Conservation (phyloP, 208 protist species). For the Leishmania arabica region DNA sequence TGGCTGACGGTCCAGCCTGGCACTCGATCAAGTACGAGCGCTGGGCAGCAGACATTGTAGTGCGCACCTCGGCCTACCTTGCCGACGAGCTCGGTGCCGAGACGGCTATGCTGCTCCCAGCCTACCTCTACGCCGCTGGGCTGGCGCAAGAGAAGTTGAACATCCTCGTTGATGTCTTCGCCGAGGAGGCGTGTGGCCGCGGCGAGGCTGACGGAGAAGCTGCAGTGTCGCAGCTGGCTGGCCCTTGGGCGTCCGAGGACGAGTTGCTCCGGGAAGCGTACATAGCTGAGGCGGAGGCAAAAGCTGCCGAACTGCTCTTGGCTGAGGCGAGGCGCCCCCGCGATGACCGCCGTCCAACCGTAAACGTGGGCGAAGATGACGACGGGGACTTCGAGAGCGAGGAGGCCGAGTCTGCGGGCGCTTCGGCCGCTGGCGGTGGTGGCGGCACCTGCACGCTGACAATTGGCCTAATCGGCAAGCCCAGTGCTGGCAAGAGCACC, state of each 20-base stretch:
- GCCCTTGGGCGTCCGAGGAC: conserved; percentile 45
- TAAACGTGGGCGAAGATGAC: conserved; percentile 9
- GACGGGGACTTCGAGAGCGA: not conserved
- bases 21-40: conserved; percentile 55
- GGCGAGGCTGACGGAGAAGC: conserved; percentile 14
- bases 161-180: conserved; percentile 39
- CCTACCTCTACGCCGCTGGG: conserved; percentile 54
- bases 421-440: conserved; percentile 3
- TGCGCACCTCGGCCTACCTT: conserved; percentile 41
- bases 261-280: conserved; percentile 33
- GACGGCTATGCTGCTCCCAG: conserved; percentile 65
- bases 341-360: not conserved
- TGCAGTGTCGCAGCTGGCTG: conserved; percentile 1
- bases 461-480: conserved; percentile 95
- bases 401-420: conserved; percentile 2
- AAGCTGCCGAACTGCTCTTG: conserved; percentile 30
- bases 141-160: conserved; percentile 37
- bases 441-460: conserved; percentile 75
- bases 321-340: conserved; percentile 12
- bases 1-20: conserved; percentile 50
- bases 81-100: conserved; percentile 50
- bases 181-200: conserved; percentile 8
- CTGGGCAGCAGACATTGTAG: conserved; percentile 54
- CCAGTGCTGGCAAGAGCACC: conserved; percentile 92
- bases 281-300: conserved; percentile 41